Percentiles rank a stretch among this genome's conserved stretches.
Evolutionary conservation across 1,139 yeast genomes (phyloP).

Genomic region (Kazachstania sp.): DNA sequence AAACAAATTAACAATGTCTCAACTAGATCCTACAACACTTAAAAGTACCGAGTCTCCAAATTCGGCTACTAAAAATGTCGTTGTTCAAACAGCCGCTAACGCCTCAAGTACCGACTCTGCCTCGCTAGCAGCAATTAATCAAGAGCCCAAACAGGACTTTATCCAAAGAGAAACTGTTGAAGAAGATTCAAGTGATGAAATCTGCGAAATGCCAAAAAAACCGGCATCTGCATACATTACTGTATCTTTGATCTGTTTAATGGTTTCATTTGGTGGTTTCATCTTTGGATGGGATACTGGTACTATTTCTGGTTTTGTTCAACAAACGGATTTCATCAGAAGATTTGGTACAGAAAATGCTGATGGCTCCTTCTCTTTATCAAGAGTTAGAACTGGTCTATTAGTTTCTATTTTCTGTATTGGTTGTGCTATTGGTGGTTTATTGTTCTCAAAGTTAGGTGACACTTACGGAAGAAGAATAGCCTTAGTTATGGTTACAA

Average conservation of each 20-base stretch:
- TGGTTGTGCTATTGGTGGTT: constrained; percentile 4
- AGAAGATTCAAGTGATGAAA: neutral
- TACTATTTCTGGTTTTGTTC: constrained; percentile 2
- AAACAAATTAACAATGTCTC: neutral
- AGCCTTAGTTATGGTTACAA: neutral
- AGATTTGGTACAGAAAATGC: neutral
- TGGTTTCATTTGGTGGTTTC: constrained; percentile 3
- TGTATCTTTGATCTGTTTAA: neutral
- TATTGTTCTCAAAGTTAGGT: neutral
- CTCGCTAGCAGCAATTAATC: neutral
- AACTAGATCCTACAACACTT: neutral
- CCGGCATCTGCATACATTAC: constrained; percentile 2
- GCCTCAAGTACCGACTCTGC: neutral
- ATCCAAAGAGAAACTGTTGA: neutral
- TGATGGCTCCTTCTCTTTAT: neutral
- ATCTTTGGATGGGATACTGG: constrained; percentile 5
- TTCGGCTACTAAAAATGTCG: neutral
- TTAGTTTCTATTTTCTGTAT: constrained; percentile 2
- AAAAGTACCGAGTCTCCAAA: neutral
- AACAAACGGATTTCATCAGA: constrained; percentile 1
- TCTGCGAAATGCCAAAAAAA: constrained; percentile 1
- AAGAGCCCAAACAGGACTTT: neutral
- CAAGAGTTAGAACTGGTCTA: constrained; percentile 1
- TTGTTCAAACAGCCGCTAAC: neutral
- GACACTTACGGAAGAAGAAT: constrained; percentile 1